A percentile compares a stretch with the other conserved stretches of the same genome.
phyloP scores from a whole-genome alignment of 257 asterid species.

The Plantago ovata region DNA sequence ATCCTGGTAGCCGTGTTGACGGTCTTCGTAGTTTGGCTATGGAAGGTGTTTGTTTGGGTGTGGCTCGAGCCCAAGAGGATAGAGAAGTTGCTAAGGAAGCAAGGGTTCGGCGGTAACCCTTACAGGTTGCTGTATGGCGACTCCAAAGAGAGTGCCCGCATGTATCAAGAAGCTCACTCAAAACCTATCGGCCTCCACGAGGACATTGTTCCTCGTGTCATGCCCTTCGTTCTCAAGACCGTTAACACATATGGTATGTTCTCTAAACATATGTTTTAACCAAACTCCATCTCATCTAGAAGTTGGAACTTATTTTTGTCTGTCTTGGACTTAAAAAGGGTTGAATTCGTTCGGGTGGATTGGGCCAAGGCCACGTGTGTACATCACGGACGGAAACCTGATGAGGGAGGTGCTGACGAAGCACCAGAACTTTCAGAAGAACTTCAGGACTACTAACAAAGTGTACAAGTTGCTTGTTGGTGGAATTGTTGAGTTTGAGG shows the following conservation, averaged over 20 bases:
- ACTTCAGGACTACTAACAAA: constrained; percentile 24
- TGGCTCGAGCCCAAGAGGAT: constrained; percentile 23
- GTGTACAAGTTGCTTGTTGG: constrained; percentile 29
- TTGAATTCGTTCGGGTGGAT: constrained; percentile 37
- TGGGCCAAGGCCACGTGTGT: constrained; percentile 31
- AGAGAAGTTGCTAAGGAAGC: constrained; percentile 21
- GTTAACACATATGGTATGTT: constrained; percentile 26
- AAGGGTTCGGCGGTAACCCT: constrained; percentile 29
- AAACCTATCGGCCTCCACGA: constrained; percentile 28
- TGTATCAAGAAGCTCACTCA: constrained; percentile 24
- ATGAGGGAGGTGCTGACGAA: constrained; percentile 30
- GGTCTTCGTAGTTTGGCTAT: constrained; percentile 21
- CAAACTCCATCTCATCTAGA: too few species aligned
- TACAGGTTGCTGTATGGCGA: constrained; percentile 27
- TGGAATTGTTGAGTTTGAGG: constrained; percentile 28
- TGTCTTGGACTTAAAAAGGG: constrained; percentile 9
- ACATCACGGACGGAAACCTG: constrained; percentile 24
- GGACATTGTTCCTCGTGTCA: constrained; percentile 27
- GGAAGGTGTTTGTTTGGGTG: constrained; percentile 19
- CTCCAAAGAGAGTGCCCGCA: constrained; percentile 15
- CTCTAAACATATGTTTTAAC: too few species aligned
- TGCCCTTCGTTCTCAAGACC: constrained; percentile 38
- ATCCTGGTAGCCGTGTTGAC: constrained; percentile 5
- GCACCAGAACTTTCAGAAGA: constrained; percentile 24
- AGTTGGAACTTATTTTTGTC: too few species aligned